Evolutionary conservation across 805 yeast species (phyloP), one percentile per base, ranked within the genome.

Genomic region (Candida peoriensis): DNA sequence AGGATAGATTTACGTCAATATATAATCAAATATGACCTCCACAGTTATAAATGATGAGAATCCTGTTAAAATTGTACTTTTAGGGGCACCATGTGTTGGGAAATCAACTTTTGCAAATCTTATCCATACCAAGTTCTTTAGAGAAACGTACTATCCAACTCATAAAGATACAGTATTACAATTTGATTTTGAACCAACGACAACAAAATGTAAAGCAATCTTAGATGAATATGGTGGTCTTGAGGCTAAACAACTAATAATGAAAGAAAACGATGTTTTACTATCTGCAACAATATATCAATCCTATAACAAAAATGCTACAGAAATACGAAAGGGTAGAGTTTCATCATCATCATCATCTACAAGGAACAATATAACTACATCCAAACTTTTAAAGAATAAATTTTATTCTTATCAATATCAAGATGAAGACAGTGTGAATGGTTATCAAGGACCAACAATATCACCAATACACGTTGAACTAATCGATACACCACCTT

Each of bases 101-200:
- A 79, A 79, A 48, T 72, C 84, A 3, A 66, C 82, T 0, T 61
- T 74, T 24, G 68, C 76, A 10, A 68, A 76, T 34, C 60, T 70
- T 32, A 45, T 78, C 12, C 61, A 68, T 2, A 58, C 70, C 15
- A 70, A 71, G 18, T 63, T 64, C 18, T 76, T 70, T 36, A 66
- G 76, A 32, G 88, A 80, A 39, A 81, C 82, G 0, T 81, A 83
- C 52, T 83, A 83, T 47, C 94, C 93, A 5, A 83, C 90, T 4
- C 63, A 72, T 28, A 72, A 68, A 36, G 76, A 78, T 38, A 73
- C 72, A 4, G 75, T 86, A 18, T 63, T 76, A 37, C 52, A 81
- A 25, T 67, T 78, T 39, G 75, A 74, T 14, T 82, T 66, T 48
- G 54, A 50, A 6, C 78, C 89, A 0, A 48, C 48, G 13, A 50